These are phyloP conservation scores for Basipetospora chlamydospora DNA, from an alignment of 2,329 filamentous ascomycete species.

Conservation along the genomic window DNA sequence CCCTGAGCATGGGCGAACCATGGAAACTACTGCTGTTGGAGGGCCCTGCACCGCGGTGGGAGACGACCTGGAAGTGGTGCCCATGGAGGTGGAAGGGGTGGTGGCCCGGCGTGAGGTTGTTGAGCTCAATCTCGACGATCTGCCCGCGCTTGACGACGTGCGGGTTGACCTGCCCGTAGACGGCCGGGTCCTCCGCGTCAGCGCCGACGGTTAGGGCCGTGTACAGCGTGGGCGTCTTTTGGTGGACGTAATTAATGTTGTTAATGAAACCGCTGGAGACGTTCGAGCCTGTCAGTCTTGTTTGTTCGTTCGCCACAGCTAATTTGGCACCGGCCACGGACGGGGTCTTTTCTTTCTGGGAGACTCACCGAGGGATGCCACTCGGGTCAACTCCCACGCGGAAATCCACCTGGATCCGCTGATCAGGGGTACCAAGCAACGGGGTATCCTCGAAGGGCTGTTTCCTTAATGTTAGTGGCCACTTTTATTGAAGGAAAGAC, in stretches of 20 bases:
- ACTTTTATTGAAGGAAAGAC: no score
- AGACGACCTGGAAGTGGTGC: slow-evolving; percentile 39
- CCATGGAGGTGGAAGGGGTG: slow-evolving; percentile 42
- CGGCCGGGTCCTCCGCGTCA: slow-evolving; percentile 22
- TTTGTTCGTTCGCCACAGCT: no score
- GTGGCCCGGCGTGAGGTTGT: slow-evolving; percentile 32
- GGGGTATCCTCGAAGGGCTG: slow-evolving; percentile 48
- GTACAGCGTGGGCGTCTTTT: slow-evolving; percentile 57
- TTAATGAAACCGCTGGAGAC: slow-evolving; percentile 40
- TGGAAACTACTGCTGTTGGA: slow-evolving; percentile 23
- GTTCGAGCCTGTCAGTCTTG: background rate
- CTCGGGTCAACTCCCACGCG: slow-evolving; percentile 46
- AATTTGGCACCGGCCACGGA: slow-evolving; percentile 1
- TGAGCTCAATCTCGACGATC: slow-evolving; percentile 31
- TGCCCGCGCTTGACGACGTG: slow-evolving; percentile 22
- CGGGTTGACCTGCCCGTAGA: slow-evolving; percentile 28
- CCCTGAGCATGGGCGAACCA: slow-evolving; percentile 28
- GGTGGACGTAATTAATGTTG: slow-evolving; percentile 47
- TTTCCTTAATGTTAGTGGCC: background rate
- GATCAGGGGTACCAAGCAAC: slow-evolving; percentile 34
- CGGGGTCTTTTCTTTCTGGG: no score
- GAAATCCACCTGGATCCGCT: slow-evolving; percentile 40
- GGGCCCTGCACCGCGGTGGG: slow-evolving; percentile 11
- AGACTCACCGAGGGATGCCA: slow-evolving; percentile 39
- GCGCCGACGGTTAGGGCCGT: slow-evolving; percentile 43